Conservation (phyloP, 129 eudicot genomes). For the Ambrosia artemisiifolia region DNA sequence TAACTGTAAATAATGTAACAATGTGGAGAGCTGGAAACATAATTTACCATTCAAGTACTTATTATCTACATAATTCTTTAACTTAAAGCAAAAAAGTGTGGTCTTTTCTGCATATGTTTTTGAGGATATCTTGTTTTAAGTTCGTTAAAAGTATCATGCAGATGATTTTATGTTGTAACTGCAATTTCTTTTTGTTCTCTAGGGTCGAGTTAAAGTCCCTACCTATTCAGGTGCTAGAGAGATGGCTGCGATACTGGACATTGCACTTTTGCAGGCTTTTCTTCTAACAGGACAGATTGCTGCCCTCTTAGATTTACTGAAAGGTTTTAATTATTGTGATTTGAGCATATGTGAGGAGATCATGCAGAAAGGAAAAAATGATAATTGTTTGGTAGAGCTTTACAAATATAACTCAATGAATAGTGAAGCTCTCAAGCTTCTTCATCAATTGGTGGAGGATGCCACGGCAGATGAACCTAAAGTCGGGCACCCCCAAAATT, state of each 20-base stretch:
- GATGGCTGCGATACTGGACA: conserved; percentile 81
- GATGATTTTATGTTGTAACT: conserved; percentile 13
- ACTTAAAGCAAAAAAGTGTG: neutral
- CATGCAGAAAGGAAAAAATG: conserved; percentile 66
- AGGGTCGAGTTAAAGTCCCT: conserved; percentile 60
- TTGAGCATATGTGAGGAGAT: conserved; percentile 78
- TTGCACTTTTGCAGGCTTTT: conserved; percentile 91
- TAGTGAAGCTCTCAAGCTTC: conserved; percentile 83
- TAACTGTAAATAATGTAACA: neutral
- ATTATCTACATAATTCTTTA: neutral
- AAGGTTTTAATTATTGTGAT: conserved; percentile 86
- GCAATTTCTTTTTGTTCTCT: conserved; percentile 26
- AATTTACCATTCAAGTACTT: neutral
- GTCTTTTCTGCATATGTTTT: neutral
- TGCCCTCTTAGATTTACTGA: conserved; percentile 66
- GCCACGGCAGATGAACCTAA: conserved; percentile 62
- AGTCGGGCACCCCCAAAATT: conserved; percentile 47
- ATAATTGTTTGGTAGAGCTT: conserved; percentile 68
- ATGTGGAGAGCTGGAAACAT: conserved; percentile 1
- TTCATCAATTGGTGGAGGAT: conserved; percentile 76
- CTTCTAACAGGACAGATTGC: conserved; percentile 77
- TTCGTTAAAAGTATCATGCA: neutral
- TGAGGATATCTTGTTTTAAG: neutral
- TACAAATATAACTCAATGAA: conserved; percentile 86
- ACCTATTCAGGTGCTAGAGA: conserved; percentile 83